Percentiles rank a stretch among this genome's conserved stretches.
phyloP scores from a whole-genome alignment of 163 green algal genomes.

The Volvox carteri region DNA sequence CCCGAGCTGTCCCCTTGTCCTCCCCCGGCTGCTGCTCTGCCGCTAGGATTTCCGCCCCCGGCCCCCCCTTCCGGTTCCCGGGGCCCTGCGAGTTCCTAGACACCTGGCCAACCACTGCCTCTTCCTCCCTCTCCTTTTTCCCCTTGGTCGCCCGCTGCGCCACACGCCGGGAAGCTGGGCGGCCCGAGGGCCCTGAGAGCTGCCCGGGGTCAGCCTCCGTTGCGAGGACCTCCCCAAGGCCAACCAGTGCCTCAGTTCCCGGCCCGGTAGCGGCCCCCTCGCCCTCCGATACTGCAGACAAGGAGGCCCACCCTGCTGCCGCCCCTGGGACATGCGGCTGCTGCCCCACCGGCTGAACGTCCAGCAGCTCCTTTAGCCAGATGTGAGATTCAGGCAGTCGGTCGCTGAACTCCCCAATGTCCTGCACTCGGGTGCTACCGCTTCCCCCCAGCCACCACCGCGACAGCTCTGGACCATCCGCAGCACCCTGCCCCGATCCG shows the following conservation, averaged over 20 bases:
- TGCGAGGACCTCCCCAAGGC: neutral
- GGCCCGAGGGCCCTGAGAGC: neutral
- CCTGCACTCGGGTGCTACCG: neutral
- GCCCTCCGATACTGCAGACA: neutral
- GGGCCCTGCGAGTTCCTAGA: neutral
- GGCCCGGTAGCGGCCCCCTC: neutral
- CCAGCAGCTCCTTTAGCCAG: slow-evolving; percentile 7
- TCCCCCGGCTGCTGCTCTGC: neutral
- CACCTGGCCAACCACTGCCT: neutral
- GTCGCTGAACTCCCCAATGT: neutral
- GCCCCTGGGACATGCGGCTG: neutral
- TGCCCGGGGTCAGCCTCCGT: neutral
- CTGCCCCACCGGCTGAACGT: neutral
- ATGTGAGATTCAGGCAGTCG: slow-evolving; percentile 17
- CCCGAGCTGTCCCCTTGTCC: neutral
- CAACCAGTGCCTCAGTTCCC: neutral
- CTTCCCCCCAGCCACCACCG: slow-evolving; percentile 5
- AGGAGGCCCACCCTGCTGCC: neutral
- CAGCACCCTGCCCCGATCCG: neutral
- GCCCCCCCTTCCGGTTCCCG: neutral
- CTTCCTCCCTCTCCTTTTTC: neutral
- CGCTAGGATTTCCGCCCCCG: neutral
- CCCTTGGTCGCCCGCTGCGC: neutral
- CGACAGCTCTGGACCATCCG: neutral
- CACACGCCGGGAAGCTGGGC: neutral